These are phyloP conservation scores for Rutstroemia sp. DNA, from an alignment of 2,329 filamentous ascomycete genomes.

Conservation along the genomic window DNA sequence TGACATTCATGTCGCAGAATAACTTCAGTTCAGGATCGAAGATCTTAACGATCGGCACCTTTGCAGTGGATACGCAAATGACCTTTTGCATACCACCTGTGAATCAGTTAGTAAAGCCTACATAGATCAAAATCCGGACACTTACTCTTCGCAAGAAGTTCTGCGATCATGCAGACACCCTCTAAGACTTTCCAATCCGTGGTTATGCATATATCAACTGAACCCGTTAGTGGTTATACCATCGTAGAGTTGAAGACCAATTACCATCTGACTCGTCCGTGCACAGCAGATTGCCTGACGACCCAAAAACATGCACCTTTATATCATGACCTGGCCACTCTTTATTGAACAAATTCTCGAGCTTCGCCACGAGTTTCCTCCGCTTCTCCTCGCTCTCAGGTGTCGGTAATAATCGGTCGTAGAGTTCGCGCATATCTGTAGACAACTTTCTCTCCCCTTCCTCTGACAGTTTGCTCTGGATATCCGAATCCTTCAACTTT, in stretches of 20 bases:
- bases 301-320: slow-evolving; percentile 91
- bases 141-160: slow-evolving; percentile 78
- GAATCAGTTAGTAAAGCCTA: slow-evolving; percentile 29
- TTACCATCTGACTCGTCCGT: slow-evolving; percentile 95
- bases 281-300: slow-evolving; percentile 89
- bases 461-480: slow-evolving; percentile 62
- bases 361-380: slow-evolving; percentile 70
- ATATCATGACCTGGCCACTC: slow-evolving; percentile 91
- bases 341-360: slow-evolving; percentile 80
- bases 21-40: slow-evolving; percentile 91
- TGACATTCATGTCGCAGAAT: slow-evolving; percentile 97
- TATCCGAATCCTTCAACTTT: slow-evolving; percentile 61
- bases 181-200: slow-evolving; percentile 84
- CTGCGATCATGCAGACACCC: slow-evolving; percentile 83
- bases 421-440: slow-evolving; percentile 78
- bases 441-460: slow-evolving; percentile 70
- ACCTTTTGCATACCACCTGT: slow-evolving; percentile 94
- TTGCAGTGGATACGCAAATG: slow-evolving; percentile 87
- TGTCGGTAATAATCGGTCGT: slow-evolving; percentile 77
- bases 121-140: slow-evolving; percentile 16
- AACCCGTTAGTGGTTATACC: slow-evolving; percentile 8
- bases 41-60: slow-evolving; percentile 97
- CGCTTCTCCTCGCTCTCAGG: slow-evolving; percentile 70
- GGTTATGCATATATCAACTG: slow-evolving; percentile 96
- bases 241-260: slow-evolving; percentile 14